Evolutionary conservation across 1,284 basidiomycete species (phyloP).

Genomic region (Cystobasidium sp.): DNA sequence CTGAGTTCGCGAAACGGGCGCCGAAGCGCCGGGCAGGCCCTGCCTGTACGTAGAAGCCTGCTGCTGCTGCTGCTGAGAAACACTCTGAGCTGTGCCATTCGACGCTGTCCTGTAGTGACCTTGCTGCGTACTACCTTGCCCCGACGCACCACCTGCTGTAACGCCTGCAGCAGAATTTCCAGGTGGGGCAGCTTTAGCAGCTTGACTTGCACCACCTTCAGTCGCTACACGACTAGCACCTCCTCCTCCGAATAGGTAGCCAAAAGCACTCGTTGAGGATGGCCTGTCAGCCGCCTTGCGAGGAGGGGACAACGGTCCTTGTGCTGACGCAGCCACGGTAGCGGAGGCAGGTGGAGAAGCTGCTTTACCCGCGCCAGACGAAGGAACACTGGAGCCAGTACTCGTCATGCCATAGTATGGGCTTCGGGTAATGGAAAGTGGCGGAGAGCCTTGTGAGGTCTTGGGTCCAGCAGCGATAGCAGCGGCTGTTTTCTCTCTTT

Average conservation of each 20-base stretch:
- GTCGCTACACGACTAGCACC: conserved; percentile 28
- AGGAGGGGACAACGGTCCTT: conserved; percentile 9
- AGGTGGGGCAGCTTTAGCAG: neutral
- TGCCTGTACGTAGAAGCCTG: conserved; percentile 1
- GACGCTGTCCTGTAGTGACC: conserved; percentile 6
- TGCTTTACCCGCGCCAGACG: conserved; percentile 8
- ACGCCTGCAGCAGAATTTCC: neutral
- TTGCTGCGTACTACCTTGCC: neutral
- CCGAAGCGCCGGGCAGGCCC: neutral
- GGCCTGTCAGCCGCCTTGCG: conserved; percentile 24
- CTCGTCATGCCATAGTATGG: conserved; percentile 21
- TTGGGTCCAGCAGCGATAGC: conserved; percentile 20
- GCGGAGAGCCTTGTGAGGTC: conserved; percentile 5
- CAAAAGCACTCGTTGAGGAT: conserved; percentile 28
- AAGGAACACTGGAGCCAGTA: neutral
- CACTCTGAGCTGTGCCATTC: neutral
- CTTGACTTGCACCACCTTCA: conserved; percentile 6
- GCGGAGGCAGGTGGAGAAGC: neutral
- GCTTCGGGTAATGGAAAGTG: conserved; percentile 8
- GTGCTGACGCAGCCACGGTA: neutral
- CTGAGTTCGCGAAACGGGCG: conserved; percentile 11
- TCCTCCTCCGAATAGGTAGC: conserved; percentile 22
- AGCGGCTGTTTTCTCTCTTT: conserved; percentile 18
- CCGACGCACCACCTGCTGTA: neutral
- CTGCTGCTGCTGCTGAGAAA: neutral